phyloP scores from a whole-genome alignment of 23 red algal species.

The Gracilaria gracilis region DNA sequence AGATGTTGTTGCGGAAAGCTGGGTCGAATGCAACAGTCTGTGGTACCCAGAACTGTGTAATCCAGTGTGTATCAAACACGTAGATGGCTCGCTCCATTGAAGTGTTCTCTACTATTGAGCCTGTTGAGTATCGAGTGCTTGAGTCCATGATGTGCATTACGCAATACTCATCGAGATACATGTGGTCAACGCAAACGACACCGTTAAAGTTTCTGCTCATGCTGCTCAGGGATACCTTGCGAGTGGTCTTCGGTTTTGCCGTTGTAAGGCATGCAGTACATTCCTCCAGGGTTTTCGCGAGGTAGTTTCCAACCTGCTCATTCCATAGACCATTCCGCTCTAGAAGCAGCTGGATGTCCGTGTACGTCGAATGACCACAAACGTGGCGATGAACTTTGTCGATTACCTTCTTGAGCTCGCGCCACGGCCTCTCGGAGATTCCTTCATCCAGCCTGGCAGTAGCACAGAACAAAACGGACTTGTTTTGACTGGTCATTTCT shows the following conservation, averaged over 20 bases:
- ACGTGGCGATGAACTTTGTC: conserved; percentile 29
- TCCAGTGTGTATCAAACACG: not conserved
- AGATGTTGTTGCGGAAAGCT: conserved; percentile 7
- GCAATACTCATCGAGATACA: not conserved
- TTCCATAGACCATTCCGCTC: conserved; percentile 18
- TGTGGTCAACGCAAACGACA: not conserved
- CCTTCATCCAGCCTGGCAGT: conserved; percentile 1
- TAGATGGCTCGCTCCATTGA: not conserved
- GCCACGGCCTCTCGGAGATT: not conserved
- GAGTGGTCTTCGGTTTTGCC: not conserved
- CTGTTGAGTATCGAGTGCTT: not conserved
- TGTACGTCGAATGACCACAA: conserved; percentile 6
- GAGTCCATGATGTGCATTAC: not conserved
- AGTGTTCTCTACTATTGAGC: not conserved
- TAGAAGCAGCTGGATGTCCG: conserved; percentile 14
- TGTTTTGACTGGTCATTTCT: not conserved
- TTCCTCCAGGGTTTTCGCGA: not conserved
- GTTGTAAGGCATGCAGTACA: not conserved
- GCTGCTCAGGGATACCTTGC: not conserved
- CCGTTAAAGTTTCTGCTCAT: not conserved
- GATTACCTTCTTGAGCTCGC: not conserved
- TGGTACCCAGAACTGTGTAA: not conserved
- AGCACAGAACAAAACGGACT: not conserved
- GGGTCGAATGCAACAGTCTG: conserved; percentile 23
- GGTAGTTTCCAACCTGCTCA: not conserved